Evolutionary conservation across 2,329 filamentous ascomycete genomes (phyloP).

Genomic region (Penicillium expansum): DNA sequence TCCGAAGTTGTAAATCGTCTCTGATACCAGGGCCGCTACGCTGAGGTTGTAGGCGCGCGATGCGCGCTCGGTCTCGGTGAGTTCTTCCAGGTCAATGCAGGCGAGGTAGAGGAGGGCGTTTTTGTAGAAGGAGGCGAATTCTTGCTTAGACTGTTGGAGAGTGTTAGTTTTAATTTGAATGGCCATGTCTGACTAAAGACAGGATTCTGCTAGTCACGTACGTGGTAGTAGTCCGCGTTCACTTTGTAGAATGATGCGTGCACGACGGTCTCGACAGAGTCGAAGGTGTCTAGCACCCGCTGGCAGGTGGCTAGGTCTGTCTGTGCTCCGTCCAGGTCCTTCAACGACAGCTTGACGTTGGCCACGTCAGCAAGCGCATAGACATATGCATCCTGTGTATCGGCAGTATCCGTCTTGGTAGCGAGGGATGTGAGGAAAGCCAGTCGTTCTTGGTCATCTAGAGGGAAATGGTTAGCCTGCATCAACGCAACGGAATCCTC

Average conservation of each 20-base stretch:
- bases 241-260: conserved; percentile 95
- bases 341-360: conserved; percentile 76
- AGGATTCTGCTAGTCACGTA: conserved; percentile 21
- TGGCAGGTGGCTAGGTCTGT: conserved; percentile 85
- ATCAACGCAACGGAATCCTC: conserved; percentile 1
- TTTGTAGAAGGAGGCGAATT: conserved; percentile 96
- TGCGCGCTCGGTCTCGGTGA: conserved; percentile 72
- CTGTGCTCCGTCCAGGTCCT: conserved; percentile 76
- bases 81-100: conserved; percentile 78
- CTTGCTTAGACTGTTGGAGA: conserved; percentile 63
- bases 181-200: neutral
- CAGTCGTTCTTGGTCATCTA: conserved; percentile 83
- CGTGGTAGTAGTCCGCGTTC: conserved; percentile 92
- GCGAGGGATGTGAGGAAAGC: conserved; percentile 79
- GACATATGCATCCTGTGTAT: conserved; percentile 92
- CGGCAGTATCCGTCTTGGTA: conserved; percentile 84
- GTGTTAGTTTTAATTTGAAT: conserved; percentile 1
- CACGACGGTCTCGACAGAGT: conserved; percentile 91
- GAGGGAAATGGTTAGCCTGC: conserved; percentile 11
- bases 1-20: conserved; percentile 98
- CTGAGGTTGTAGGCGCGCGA: conserved; percentile 87
- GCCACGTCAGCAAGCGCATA: conserved; percentile 91
- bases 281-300: conserved; percentile 83
- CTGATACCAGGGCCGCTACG: conserved; percentile 86
- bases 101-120: conserved; percentile 97